Percentiles rank a stretch among this genome's conserved stretches.
These are phyloP conservation scores for Entamoeba dispar DNA, from an alignment of 208 protist genomes.

Conservation along the genomic window DNA sequence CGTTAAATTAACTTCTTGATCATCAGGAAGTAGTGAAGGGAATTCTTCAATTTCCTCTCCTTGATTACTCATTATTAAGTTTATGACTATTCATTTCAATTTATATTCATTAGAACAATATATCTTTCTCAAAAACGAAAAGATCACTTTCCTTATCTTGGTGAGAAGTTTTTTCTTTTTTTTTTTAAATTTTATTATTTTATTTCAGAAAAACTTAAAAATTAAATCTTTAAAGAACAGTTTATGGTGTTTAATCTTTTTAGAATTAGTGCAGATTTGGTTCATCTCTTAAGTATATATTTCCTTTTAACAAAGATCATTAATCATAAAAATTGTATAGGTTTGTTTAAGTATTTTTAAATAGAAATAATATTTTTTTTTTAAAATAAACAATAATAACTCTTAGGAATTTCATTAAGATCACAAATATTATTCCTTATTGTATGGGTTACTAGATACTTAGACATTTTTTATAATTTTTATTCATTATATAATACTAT, in stretches of 20 bases:
- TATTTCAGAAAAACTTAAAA: no score
- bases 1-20: background rate
- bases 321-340: background rate
- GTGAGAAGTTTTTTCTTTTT: no score
- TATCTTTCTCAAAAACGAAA: no score
- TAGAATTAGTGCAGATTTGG: background rate
- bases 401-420: slow-evolving; percentile 39
- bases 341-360: background rate
- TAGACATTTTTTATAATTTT: slow-evolving; percentile 44
- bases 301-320: background rate
- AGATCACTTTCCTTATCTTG: no score
- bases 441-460: slow-evolving; percentile 36
- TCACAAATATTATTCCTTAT: slow-evolving; percentile 41
- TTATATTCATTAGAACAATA: no score
- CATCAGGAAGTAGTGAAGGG: background rate
- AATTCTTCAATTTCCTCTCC: background rate
- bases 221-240: no score
- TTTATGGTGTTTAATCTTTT: background rate
- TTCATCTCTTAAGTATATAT: background rate
- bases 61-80: no score
- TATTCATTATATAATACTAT: slow-evolving; percentile 42
- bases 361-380: no score
- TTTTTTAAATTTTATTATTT: no score
- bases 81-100: no score
- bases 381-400: no score